These are phyloP conservation scores for Priceomyces carsonii DNA, from an alignment of 805 yeast species.

Conservation along the genomic window DNA sequence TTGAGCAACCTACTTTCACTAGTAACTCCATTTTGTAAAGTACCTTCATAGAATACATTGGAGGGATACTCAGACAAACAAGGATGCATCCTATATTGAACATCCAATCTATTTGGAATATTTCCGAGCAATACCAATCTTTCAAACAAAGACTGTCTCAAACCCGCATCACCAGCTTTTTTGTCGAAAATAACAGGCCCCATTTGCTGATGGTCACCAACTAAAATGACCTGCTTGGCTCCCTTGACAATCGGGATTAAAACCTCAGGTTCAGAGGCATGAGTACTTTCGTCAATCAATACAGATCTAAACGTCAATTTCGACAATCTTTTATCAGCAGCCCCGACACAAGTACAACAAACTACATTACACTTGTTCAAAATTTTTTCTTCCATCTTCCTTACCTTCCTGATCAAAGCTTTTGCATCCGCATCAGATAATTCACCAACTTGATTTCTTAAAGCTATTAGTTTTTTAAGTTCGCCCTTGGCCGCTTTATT, in stretches of 20 bases:
- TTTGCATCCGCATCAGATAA: constrained; percentile 55
- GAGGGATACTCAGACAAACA: constrained; percentile 82
- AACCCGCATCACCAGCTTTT: constrained; percentile 83
- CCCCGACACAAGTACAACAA: constrained; percentile 91
- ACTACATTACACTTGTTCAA: constrained; percentile 70
- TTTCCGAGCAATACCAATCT: constrained; percentile 81
- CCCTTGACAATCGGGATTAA: constrained; percentile 88
- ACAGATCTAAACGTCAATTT: constrained; percentile 68
- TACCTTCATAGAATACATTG: constrained; percentile 90
- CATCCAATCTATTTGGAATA: constrained; percentile 81
- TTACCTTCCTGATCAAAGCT: constrained; percentile 41
- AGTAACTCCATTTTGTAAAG: constrained; percentile 88
- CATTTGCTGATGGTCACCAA: constrained; percentile 94
- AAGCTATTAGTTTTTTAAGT: constrained; percentile 55
- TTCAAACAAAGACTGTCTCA: constrained; percentile 84
- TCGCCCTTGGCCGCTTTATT: constrained; percentile 50
- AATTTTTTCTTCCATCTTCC: constrained; percentile 49
- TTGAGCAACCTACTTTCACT: constrained; percentile 61
- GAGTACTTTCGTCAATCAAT: constrained; percentile 89
- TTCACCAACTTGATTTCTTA: constrained; percentile 70
- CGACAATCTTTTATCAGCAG: constrained; percentile 71
- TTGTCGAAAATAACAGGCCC: constrained; percentile 88
- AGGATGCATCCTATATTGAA: constrained; percentile 96
- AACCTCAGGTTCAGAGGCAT: constrained; percentile 91
- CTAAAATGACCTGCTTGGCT: constrained; percentile 83